Conservation (phyloP, 768 basidiomycete species). For the Amanita rubescens region DNA sequence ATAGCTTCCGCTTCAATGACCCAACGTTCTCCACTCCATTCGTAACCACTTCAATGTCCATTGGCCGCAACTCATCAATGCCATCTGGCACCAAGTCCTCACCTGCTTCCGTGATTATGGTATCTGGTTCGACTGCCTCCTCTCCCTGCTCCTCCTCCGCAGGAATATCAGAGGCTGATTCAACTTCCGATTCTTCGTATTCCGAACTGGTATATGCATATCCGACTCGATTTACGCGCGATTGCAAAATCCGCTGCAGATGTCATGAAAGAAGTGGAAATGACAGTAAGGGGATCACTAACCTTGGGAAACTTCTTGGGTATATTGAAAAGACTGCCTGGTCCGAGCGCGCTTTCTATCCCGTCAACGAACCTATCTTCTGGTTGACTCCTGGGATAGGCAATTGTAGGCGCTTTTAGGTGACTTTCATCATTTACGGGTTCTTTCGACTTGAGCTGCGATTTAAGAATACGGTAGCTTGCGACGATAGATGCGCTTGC, state of each 20-base stretch:
- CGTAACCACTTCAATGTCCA: not conserved
- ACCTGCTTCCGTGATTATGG: not conserved
- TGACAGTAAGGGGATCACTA: not conserved
- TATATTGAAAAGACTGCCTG: constrained; percentile 1
- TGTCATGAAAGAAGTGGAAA: not conserved
- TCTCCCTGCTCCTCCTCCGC: not conserved
- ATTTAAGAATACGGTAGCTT: not conserved
- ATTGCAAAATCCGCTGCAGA: not conserved
- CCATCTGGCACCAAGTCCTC: not conserved
- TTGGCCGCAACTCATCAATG: not conserved
- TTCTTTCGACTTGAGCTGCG: not conserved
- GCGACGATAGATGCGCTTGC: not conserved
- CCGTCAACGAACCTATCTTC: not conserved
- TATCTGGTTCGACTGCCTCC: not conserved
- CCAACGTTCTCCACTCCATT: not conserved
- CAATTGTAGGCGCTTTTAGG: not conserved
- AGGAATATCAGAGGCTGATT: not conserved
- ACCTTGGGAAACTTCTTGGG: not conserved
- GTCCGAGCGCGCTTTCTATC: constrained; percentile 1
- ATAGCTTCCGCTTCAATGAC: constrained; percentile 1
- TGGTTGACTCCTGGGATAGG: not conserved
- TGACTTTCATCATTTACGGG: not conserved
- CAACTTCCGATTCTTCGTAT: constrained; percentile 1
- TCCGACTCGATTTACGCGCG: not conserved
- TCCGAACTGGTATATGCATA: constrained; percentile 5